These are phyloP conservation scores for Debaryomyces singareniensis DNA, from an alignment of 1,139 yeast genomes.

Conservation along the genomic window DNA sequence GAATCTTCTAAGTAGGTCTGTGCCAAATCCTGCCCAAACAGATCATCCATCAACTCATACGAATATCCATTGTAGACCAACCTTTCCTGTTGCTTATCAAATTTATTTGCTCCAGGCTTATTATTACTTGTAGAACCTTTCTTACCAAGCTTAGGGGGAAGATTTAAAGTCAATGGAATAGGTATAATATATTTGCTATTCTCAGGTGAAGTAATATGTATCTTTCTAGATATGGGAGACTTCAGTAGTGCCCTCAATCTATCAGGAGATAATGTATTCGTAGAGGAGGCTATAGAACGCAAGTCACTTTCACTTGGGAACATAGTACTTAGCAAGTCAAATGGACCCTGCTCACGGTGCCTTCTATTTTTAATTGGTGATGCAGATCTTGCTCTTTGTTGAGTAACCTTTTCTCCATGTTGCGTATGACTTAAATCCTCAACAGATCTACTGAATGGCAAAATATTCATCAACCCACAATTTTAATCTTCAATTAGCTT, in stretches of 20 bases:
- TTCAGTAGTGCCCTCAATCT: constrained; percentile 27
- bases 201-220: constrained; percentile 27
- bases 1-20: not conserved
- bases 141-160: constrained; percentile 38
- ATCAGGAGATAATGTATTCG: constrained; percentile 12
- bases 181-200: constrained; percentile 32
- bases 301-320: too few species aligned
- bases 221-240: constrained; percentile 30
- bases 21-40: constrained; percentile 15
- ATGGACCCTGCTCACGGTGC: too few species aligned
- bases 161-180: constrained; percentile 35
- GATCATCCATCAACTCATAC: constrained; percentile 30
- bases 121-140: constrained; percentile 9
- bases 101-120: constrained; percentile 6
- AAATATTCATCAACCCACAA: too few species aligned
- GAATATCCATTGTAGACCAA: constrained; percentile 33
- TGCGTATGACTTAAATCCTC: constrained; percentile 14
- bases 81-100: constrained; percentile 12
- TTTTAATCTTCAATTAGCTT: too few species aligned
- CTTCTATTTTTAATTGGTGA: constrained; percentile 26
- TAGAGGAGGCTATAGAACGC: too few species aligned
- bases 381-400: constrained; percentile 24
- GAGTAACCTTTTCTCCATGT: constrained; percentile 2
- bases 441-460: constrained; percentile 8
- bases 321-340: too few species aligned